These are phyloP conservation scores for Tinospora cordifolia DNA, from an alignment of 164 flowering plant species.

Conservation along the genomic window DNA sequence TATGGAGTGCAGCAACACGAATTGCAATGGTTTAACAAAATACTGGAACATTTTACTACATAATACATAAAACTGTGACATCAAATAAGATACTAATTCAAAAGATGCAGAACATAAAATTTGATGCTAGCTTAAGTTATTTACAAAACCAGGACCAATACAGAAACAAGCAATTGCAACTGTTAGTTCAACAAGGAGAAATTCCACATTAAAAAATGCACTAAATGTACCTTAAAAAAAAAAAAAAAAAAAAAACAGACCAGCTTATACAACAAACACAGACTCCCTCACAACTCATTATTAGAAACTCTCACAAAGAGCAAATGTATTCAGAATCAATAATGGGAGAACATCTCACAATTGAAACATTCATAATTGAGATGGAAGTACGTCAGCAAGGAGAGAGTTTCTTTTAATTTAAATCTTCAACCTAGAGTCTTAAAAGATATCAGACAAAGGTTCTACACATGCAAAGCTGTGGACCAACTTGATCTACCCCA, in stretches of 20 bases:
- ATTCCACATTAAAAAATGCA: background rate
- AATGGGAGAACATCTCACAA: too few species aligned
- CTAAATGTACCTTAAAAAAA: background rate
- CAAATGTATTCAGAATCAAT: background rate
- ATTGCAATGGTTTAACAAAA: background rate
- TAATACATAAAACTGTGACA: background rate
- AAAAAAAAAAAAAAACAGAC: background rate
- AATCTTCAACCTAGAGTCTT: too few species aligned
- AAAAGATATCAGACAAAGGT: too few species aligned
- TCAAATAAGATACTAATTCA: background rate
- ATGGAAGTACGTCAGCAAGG: too few species aligned
- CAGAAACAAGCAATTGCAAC: too few species aligned
- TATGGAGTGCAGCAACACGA: background rate
- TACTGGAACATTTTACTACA: background rate
- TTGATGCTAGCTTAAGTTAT: background rate
- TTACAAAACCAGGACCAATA: background rate
- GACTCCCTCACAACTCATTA: background rate
- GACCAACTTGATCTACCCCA: too few species aligned
- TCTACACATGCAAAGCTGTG: too few species aligned
- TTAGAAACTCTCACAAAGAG: too few species aligned
- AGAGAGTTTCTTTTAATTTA: too few species aligned
- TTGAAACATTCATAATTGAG: too few species aligned
- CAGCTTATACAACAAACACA: background rate
- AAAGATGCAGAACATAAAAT: background rate
- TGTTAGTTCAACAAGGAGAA: background rate